These are phyloP conservation scores for Pycnococcus provasolii DNA, from an alignment of 139 green algal genomes.

Conservation along the genomic window DNA sequence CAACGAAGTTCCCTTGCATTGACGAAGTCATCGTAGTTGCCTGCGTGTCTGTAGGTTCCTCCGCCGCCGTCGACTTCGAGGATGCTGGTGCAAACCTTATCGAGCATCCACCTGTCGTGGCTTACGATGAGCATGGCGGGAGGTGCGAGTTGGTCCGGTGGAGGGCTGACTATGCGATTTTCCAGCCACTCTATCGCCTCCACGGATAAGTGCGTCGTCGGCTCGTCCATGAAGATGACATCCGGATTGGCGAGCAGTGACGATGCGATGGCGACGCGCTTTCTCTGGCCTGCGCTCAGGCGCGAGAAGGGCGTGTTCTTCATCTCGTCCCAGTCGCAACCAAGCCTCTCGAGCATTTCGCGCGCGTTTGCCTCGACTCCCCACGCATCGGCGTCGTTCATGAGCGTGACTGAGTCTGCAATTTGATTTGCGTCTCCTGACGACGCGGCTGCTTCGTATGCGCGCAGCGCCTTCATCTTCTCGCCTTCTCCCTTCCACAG, in stretches of 20 bases:
- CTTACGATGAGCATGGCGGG: constrained; percentile 11
- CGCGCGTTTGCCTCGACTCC: neutral
- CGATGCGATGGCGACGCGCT: constrained; percentile 18
- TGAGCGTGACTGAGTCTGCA: neutral
- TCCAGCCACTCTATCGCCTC: constrained; percentile 21
- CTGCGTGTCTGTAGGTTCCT: constrained; percentile 6
- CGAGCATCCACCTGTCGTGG: constrained; percentile 24
- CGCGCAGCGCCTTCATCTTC: too few relatives aligned
- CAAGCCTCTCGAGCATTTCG: constrained; percentile 1
- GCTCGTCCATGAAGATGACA: constrained; percentile 23
- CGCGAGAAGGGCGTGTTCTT: neutral
- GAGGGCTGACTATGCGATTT: neutral
- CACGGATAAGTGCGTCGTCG: constrained; percentile 22
- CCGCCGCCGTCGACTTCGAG: constrained; percentile 17
- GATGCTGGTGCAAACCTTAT: constrained; percentile 13
- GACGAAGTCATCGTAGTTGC: constrained; percentile 9
- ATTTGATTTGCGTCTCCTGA: too few relatives aligned
- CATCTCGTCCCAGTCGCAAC: constrained; percentile 5
- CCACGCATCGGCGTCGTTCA: constrained; percentile 6
- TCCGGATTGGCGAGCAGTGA: constrained; percentile 20
- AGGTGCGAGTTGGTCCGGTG: neutral
- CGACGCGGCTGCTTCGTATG: too few relatives aligned
- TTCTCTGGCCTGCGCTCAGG: constrained; percentile 10
- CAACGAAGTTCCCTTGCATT: constrained; percentile 1
- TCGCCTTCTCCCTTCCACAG: too few relatives aligned